Evolutionary conservation across 345 rosid species (phyloP), one percentile per base, ranked within the genome.

Genomic region (Heritiera littoralis): DNA sequence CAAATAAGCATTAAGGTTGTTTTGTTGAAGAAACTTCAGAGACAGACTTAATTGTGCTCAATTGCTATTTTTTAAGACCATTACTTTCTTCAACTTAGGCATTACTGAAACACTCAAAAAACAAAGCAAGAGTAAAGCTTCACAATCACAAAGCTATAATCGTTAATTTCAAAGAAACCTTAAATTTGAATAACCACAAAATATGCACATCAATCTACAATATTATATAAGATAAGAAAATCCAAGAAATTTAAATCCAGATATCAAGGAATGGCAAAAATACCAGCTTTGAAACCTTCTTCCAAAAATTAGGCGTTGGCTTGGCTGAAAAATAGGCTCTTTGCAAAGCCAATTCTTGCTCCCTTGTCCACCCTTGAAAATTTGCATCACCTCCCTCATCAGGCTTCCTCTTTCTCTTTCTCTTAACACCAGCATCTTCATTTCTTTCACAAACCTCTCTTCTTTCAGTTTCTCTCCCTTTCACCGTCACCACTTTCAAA

Each of bases 221-320:
- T 7, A 52, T 52, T 41, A 55, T 45, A 41, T 13, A 9, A 41
- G n/a, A 15, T 7, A 45, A 66, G 54, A 48, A 68, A 68, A 7
- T 1, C 7, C 32, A 67, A 64, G 2, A 67, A 30, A 68, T 28
- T 38, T 63, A 32, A 58, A 10, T 13, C 43, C 35, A 77, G 70
- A 58, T 80, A 65, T n/a, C 58, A 28, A 43, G 48, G 35, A 70
- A 43, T 12, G 63, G 69, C 4, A 77, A 56, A 70, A 12, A 11
- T 85, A 90, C 97, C 97, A 90, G 80, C 87, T 89, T 91, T 12
- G 96, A 81, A 75, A 93, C 94, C 66, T 87, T 88, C 83, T 89
- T 93, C 97, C 97, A 93, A 86, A 93, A 93, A 77, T 78, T 66
- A 13, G 97, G 97, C 3, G 93, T 87, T 7, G 97, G 94, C 86